Percentiles rank a stretch among this genome's conserved stretches.
Evolutionary conservation across 2,329 filamentous ascomycete species (phyloP).

Genomic region (Fusarium sp.): DNA sequence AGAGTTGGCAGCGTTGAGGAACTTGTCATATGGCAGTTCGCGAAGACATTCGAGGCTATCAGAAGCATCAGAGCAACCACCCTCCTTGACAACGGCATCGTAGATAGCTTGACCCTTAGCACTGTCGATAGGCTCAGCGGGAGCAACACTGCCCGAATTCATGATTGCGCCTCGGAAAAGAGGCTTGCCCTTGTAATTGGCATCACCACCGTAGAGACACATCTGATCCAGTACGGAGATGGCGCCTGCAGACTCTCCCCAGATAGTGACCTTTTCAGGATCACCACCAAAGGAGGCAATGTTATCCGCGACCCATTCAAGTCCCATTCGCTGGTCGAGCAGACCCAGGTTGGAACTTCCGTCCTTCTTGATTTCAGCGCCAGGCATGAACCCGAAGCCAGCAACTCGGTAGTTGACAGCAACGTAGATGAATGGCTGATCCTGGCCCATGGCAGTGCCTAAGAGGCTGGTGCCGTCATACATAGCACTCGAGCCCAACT

Average conservation of each 20-base stretch:
- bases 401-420: conserved; percentile 82
- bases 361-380: conserved; percentile 73
- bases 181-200: conserved; percentile 77
- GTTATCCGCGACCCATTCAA: conserved; percentile 83
- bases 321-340: conserved; percentile 76
- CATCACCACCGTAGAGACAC: conserved; percentile 77
- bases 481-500: conserved; percentile 62
- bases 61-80: conserved; percentile 67
- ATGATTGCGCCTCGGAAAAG: conserved; percentile 84
- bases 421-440: conserved; percentile 75
- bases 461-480: conserved; percentile 65
- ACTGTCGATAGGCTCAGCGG: conserved; percentile 72
- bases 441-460: conserved; percentile 54
- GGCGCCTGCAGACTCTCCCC: conserved; percentile 77
- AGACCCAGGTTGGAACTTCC: conserved; percentile 77
- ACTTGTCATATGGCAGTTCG: conserved; percentile 64
- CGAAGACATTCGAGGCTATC: conserved; percentile 76
- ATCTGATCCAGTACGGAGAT: conserved; percentile 84
- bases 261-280: conserved; percentile 80
- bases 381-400: conserved; percentile 79
- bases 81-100: conserved; percentile 67
- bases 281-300: conserved; percentile 83
- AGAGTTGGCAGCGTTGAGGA: conserved; percentile 75
- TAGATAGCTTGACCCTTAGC: conserved; percentile 74
- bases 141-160: conserved; percentile 74